A percentile compares a stretch with the other conserved stretches of the same genome.
Evolutionary conservation across 1,139 yeast genomes (phyloP).

Genomic region (Taphrina communis): DNA sequence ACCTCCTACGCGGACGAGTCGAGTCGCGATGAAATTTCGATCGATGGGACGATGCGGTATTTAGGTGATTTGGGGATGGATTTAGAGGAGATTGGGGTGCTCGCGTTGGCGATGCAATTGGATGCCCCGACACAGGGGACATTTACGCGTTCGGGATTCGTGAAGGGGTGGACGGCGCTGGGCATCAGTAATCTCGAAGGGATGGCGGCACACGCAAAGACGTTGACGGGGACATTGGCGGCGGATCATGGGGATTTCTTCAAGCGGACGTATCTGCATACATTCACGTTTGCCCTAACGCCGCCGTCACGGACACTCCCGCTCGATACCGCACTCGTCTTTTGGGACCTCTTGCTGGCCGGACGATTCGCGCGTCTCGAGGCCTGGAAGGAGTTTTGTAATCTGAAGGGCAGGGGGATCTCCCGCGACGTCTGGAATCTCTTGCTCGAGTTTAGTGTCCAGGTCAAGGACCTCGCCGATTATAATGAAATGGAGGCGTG

Average conservation of each 20-base stretch:
- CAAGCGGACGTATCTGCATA: conserved; percentile 67
- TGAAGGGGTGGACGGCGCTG: conserved; percentile 61
- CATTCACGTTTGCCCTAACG: conserved; percentile 72
- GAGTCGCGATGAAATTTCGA: conserved; percentile 55
- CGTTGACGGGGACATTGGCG: conserved; percentile 53
- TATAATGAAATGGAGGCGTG: conserved; percentile 84
- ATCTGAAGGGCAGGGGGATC: conserved; percentile 55
- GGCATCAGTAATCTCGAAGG: conserved; percentile 54
- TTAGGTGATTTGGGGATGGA: conserved; percentile 69
- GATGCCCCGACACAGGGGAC: conserved; percentile 70
- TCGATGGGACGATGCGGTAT: conserved; percentile 77
- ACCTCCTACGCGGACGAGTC: conserved; percentile 14
- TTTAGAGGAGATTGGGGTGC: conserved; percentile 73
- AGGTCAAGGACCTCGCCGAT: conserved; percentile 46
- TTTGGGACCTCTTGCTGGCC: conserved; percentile 73
- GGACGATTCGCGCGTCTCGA: conserved; percentile 50
- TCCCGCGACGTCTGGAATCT: conserved; percentile 84
- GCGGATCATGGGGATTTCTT: conserved; percentile 53
- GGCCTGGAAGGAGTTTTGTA: conserved; percentile 62
- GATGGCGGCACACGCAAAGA: conserved; percentile 59
- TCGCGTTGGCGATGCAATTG: conserved; percentile 72
- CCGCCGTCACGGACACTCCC: conserved; percentile 47
- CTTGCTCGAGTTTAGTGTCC: conserved; percentile 67
- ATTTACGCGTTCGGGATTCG: conserved; percentile 59
- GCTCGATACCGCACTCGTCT: conserved; percentile 69